These are phyloP conservation scores for Solanum hybrid DNA, from an alignment of 305 asterid species.

Conservation along the genomic window DNA sequence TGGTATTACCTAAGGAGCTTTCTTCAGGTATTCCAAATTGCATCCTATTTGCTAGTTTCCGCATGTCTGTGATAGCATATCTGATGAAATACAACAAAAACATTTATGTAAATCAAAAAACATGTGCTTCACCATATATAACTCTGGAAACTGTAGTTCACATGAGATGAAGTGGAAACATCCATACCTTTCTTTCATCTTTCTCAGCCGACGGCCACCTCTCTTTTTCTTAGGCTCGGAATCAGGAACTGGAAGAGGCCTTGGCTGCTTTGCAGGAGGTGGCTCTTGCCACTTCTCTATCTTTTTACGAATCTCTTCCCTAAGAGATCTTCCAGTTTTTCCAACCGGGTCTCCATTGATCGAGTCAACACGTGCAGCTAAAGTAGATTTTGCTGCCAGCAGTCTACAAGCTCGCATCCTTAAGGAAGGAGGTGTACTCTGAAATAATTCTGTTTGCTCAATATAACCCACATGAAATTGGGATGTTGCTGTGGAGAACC, in stretches of 20 bases:
- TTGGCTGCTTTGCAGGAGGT: constrained; percentile 96
- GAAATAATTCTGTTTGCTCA: constrained; percentile 80
- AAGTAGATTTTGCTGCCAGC: constrained; percentile 86
- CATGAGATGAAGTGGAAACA: neutral
- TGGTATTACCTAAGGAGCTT: constrained; percentile 76
- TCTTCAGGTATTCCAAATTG: constrained; percentile 92
- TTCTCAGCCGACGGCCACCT: constrained; percentile 90
- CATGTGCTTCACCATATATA: neutral
- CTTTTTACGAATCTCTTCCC: constrained; percentile 73
- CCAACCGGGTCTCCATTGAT: constrained; percentile 80
- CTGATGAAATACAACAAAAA: constrained; percentile 30
- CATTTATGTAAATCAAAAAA: neutral
- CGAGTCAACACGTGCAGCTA: constrained; percentile 93
- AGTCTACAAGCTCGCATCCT: constrained; percentile 89
- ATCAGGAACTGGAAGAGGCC: constrained; percentile 97
- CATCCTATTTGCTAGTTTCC: constrained; percentile 94
- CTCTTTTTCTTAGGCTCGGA: constrained; percentile 96
- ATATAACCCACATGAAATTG: constrained; percentile 78
- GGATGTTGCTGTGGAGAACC: constrained; percentile 89
- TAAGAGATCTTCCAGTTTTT: constrained; percentile 60
- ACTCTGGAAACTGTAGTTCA: neutral
- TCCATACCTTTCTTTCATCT: constrained; percentile 92
- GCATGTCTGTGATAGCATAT: constrained; percentile 93
- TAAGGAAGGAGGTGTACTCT: constrained; percentile 79
- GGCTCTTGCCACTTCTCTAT: constrained; percentile 99